A percentile compares a stretch with the other conserved stretches of the same genome.
These are phyloP conservation scores for Penicillium waksmanii DNA, from an alignment of 495 filamentous ascomycete species.

Conservation along the genomic window DNA sequence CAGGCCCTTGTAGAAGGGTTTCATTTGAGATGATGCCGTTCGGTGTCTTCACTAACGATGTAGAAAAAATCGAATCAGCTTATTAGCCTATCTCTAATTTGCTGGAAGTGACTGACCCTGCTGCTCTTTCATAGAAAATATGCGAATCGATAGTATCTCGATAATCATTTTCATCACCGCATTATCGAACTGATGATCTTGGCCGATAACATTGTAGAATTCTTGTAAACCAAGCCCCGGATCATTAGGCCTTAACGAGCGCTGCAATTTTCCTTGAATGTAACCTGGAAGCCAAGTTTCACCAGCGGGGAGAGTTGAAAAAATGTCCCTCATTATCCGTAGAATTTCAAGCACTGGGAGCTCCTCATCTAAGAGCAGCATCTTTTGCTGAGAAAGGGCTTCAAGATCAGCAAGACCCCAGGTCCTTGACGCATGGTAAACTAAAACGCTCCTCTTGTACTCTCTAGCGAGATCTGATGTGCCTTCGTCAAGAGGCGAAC, in stretches of 20 bases:
- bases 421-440: slow-evolving; percentile 17
- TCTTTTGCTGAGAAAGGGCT: slow-evolving; percentile 14
- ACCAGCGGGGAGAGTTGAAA: slow-evolving; percentile 14
- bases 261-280: slow-evolving; percentile 17
- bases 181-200: slow-evolving; percentile 13
- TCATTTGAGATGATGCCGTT: slow-evolving; percentile 12
- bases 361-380: slow-evolving; percentile 10
- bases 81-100: slow-evolving; percentile 6
- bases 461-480: slow-evolving; percentile 14
- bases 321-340: slow-evolving; percentile 9
- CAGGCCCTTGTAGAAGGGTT: slow-evolving; percentile 10
- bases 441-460: slow-evolving; percentile 18
- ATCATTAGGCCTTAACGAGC: slow-evolving; percentile 1
- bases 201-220: slow-evolving; percentile 15
- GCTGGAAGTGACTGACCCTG: slow-evolving; percentile 4
- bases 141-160: slow-evolving; percentile 17
- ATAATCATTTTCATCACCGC: slow-evolving; percentile 18
- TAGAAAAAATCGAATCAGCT: slow-evolving; percentile 1
- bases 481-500: neutral
- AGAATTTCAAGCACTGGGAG: slow-evolving; percentile 12
- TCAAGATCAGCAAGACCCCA: slow-evolving; percentile 16
- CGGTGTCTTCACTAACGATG: slow-evolving; percentile 11
- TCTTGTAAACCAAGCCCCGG: slow-evolving; percentile 1
- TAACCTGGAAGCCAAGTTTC: slow-evolving; percentile 19
- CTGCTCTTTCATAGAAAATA: slow-evolving; percentile 17